Evolutionary conservation across 805 yeast genomes (phyloP).

Genomic region (Komagataella phaffii): DNA sequence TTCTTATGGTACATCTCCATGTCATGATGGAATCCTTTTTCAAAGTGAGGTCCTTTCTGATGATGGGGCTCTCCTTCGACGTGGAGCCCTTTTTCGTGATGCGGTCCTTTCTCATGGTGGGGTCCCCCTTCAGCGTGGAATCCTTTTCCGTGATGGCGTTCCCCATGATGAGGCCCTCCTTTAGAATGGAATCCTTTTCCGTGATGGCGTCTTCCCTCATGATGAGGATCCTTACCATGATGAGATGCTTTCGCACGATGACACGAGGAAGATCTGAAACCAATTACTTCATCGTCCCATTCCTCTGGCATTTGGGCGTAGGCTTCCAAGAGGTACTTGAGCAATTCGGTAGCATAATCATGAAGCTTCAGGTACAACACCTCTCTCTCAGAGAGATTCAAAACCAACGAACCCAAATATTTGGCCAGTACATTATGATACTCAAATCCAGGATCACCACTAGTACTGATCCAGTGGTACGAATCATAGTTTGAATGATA

Average conservation of each 20-base stretch:
- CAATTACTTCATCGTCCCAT: constrained; percentile 17
- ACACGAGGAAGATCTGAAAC: constrained; percentile 2
- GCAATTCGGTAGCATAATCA: constrained; percentile 26
- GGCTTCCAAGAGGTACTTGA: constrained; percentile 23
- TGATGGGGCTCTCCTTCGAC: not conserved
- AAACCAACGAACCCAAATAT: constrained; percentile 33
- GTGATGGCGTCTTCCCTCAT: not conserved
- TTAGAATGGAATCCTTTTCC: not conserved
- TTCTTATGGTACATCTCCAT: not conserved
- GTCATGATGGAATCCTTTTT: not conserved
- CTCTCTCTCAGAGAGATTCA: constrained; percentile 34
- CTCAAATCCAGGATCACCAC: constrained; percentile 48
- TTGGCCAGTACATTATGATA: constrained; percentile 42
- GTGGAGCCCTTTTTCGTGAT: not conserved
- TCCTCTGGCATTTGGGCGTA: constrained; percentile 20
- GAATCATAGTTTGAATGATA: constrained; percentile 71
- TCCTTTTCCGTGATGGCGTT: not conserved
- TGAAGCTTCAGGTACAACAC: constrained; percentile 26
- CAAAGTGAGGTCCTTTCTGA: not conserved
- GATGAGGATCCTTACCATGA: not conserved
- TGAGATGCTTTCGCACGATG: not conserved
- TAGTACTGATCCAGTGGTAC: constrained; percentile 51
- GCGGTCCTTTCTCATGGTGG: not conserved
- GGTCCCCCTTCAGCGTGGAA: not conserved
- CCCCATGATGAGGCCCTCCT: not conserved